Evolutionary conservation across 1,284 basidiomycete genomes (phyloP).

Genomic region (Vanrija pseudolonga): DNA sequence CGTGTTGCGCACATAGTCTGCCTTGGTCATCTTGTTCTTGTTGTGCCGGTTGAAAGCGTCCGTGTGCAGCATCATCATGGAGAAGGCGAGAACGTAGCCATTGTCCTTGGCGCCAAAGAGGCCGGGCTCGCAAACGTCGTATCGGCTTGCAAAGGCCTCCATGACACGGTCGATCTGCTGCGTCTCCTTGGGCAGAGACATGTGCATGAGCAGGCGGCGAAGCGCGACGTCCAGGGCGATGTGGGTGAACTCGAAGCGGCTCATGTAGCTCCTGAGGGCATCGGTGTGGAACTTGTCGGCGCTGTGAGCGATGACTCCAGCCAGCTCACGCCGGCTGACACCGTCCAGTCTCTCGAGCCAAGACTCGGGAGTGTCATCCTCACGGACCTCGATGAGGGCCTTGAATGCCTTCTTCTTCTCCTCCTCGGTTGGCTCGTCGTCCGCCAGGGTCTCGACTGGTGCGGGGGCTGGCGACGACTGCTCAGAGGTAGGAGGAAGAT

Average conservation of each 20-base stretch:
- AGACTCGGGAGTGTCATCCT: slow-evolving; percentile 63
- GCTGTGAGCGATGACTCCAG: slow-evolving; percentile 73
- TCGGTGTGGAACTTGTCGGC: slow-evolving; percentile 66
- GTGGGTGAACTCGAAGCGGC: slow-evolving; percentile 71
- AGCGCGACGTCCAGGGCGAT: slow-evolving; percentile 87
- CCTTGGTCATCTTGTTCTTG: slow-evolving; percentile 94
- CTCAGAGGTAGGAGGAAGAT: too few relatives aligned
- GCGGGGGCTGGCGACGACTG: too few relatives aligned
- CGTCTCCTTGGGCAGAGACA: slow-evolving; percentile 87
- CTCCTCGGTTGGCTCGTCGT: too few relatives aligned
- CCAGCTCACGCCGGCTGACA: slow-evolving; percentile 72
- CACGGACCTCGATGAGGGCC: not conserved
- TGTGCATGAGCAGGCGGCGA: slow-evolving; percentile 84
- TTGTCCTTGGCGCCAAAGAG: slow-evolving; percentile 81
- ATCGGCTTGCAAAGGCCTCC: slow-evolving; percentile 86
- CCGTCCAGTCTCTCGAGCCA: slow-evolving; percentile 64
- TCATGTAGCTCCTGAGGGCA: slow-evolving; percentile 70
- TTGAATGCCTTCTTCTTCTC: not conserved
- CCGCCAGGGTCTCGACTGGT: too few relatives aligned
- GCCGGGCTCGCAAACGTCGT: slow-evolving; percentile 76
- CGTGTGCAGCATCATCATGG: slow-evolving; percentile 97
- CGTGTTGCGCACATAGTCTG: slow-evolving; percentile 89
- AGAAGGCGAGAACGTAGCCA: slow-evolving; percentile 94
- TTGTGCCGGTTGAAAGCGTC: slow-evolving; percentile 98
- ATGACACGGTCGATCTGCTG: slow-evolving; percentile 98